A percentile compares a stretch with the other conserved stretches of the same genome.
Evolutionary conservation across 1,284 basidiomycete species (phyloP).

Genomic region (Boletus smithii): DNA sequence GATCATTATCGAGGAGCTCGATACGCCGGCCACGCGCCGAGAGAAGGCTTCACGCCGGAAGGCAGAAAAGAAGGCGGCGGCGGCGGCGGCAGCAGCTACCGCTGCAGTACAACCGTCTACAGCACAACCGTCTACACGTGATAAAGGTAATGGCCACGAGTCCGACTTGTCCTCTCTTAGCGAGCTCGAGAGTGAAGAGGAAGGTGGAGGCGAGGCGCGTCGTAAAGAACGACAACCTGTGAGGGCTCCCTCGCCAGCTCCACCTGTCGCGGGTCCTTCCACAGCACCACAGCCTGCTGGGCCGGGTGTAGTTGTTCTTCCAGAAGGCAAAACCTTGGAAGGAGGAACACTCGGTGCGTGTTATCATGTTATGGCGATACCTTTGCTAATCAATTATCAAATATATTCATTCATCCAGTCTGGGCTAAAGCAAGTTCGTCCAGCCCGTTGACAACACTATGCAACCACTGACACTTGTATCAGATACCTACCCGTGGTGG

Average conservation of each 20-base stretch:
- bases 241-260: neutral
- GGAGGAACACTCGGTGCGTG: constrained; percentile 52
- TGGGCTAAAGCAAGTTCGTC: constrained; percentile 59
- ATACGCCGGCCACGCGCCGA: constrained; percentile 61
- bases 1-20: constrained; percentile 64
- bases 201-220: constrained; percentile 8
- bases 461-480: constrained; percentile 8
- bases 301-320: constrained; percentile 27
- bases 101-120: no score
- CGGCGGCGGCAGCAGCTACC: constrained; percentile 8
- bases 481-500: constrained; percentile 65
- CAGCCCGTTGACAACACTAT: neutral
- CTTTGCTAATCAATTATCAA: no score
- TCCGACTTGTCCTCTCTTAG: constrained; percentile 32
- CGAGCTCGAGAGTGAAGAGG: constrained; percentile 30
- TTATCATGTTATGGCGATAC: neutral
- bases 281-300: constrained; percentile 12
- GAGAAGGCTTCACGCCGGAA: constrained; percentile 50
- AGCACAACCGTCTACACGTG: neutral
- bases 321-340: constrained; percentile 37
- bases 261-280: constrained; percentile 8
- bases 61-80: constrained; percentile 38
- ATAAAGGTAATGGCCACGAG: constrained; percentile 16
- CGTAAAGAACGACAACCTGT: constrained; percentile 3
- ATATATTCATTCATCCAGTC: constrained; percentile 40